Evolutionary conservation across 192 early-diverging fungal genomes (phyloP).

Genomic region (Piromyces finnis): DNA sequence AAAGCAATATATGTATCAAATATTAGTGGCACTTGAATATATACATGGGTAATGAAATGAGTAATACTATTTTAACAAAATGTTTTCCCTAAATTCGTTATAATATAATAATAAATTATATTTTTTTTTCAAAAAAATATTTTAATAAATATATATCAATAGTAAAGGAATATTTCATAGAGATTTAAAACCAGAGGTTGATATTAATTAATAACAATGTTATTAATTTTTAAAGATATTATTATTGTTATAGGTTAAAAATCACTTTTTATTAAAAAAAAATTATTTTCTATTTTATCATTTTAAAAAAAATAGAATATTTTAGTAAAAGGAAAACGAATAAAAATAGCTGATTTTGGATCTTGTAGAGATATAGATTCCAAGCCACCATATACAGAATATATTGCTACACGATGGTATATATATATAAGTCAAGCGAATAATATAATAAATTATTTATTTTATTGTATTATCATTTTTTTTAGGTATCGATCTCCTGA

Average conservation of each 20-base stretch:
- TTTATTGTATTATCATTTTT: neutral
- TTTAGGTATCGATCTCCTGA: slow-evolving; percentile 27
- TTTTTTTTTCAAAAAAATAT: too few species aligned
- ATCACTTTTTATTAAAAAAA: too few species aligned
- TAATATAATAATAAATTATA: too few species aligned
- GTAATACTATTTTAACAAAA: too few species aligned
- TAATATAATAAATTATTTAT: too few species aligned
- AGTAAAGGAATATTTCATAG: slow-evolving; percentile 46
- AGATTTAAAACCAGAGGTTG: slow-evolving; percentile 39
- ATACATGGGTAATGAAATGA: slow-evolving; percentile 35
- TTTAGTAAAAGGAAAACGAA: slow-evolving; percentile 21
- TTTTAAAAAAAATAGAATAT: slow-evolving; percentile 16
- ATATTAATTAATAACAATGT: too few species aligned
- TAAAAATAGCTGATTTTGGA: slow-evolving; percentile 42
- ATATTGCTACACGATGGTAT: slow-evolving; percentile 45
- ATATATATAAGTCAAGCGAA: too few species aligned
- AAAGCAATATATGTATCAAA: slow-evolving; percentile 33
- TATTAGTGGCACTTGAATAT: slow-evolving; percentile 36
- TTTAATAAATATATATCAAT: too few species aligned
- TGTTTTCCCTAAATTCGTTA: too few species aligned
- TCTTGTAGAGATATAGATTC: slow-evolving; percentile 44
- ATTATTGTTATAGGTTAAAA: too few species aligned
- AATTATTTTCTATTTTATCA: too few species aligned
- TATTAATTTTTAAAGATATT: too few species aligned
- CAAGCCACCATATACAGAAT: slow-evolving; percentile 45